Base-by-base conservation (phyloP, 2,329 filamentous ascomycete genomes). In the Pyrenochaeta sp. region DNA sequence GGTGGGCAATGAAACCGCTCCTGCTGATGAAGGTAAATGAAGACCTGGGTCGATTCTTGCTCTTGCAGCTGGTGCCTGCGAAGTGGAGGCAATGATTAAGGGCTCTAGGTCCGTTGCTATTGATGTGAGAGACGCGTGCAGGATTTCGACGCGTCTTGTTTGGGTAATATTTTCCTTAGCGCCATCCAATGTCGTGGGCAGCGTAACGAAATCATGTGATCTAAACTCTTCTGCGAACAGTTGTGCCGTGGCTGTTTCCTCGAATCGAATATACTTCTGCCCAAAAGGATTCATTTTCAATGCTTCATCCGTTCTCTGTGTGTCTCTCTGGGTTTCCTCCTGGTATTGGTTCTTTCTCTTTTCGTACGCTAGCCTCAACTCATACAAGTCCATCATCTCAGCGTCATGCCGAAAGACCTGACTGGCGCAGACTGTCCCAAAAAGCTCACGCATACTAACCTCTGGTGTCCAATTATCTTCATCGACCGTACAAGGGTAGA, bases 401-500 rank as follows among this genome's bases (percentile, higher is more conserved):
- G 72, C 42, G 63, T 96, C 92, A 66, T 94, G 88, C 0, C 80
- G 77, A 70, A 94, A 96, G 0, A 62, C 61, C 0, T 80, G 72
- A 0, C 80, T 83, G 0, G 85, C 86, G 73, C 92, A 96, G 28
- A 87, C 78, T 24, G 86, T 75, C 0, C 91, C 91, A 68, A 97
- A 97, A 0, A 97, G 81, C 0, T 75, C 79, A n/a, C 80, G 64
- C 62, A 97, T 90, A 5, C 87, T 89, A 7, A 88, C 77, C 6
- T 79, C 77, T 59, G 88, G 81, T 28, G 80, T 79, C 93, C 93
- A 97, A 1, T 79, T 79, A 0, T 76, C 68, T 15, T 84, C 77
- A 59, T 92, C 84, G 2, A 83, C 78, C 0, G 92, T 96, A 71
- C 93, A 97, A 0, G 93, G 92, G 81, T 90, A 91, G 2, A 97